Evolutionary conservation across 352 stramenopile species (phyloP), one percentile per base, ranked within the genome.

Genomic region (Pythium folliculosum): DNA sequence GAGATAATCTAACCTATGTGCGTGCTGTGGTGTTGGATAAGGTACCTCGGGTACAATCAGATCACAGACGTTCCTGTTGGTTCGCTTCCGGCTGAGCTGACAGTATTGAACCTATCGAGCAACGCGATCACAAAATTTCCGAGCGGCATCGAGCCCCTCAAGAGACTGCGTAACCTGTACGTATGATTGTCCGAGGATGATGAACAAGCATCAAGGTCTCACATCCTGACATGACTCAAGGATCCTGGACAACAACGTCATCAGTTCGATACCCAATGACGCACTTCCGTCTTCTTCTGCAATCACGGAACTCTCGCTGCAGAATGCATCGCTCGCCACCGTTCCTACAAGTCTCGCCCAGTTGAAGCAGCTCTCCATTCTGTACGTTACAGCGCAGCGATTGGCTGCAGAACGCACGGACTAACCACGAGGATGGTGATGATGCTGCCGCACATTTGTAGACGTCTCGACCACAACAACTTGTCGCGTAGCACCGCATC

Each of bases 391-490:
- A 5, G 32, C 5, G 45, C 21, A 27, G 9, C n/a, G 22, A 61
- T 2, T 32, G 10, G 12, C 35, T 40, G 8, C 8, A 14, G 10
- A 40, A 13, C 8, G 35, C 10, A 40, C 3, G 8, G 35, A 40
- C 35, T 40, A 14, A 40, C 8, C 12, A 50, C 12, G 35, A 40
- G 8, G 35, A 40, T 16, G 7, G 3, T 16, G 35, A 40, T 16
- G 7, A 4, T 16, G 27, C 49, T 38, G 27, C 27, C 40, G 16
- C 0, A 4, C 0, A 19, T 54, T 27, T 40, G 49, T 50, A 63
- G 56, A 25, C 21, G 27, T 27, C 44, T 64, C 27, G 57, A 64
- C 22, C 2, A 43, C 12, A 65, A 65, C 10, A 32, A 65, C 21
- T 30, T 65, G 22, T 65, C 58, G 9, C 32, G 45, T n/a, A 17